Evolutionary conservation across 768 basidiomycete genomes (phyloP), one percentile per base, ranked within the genome.

Genomic region (Russula emetica): DNA sequence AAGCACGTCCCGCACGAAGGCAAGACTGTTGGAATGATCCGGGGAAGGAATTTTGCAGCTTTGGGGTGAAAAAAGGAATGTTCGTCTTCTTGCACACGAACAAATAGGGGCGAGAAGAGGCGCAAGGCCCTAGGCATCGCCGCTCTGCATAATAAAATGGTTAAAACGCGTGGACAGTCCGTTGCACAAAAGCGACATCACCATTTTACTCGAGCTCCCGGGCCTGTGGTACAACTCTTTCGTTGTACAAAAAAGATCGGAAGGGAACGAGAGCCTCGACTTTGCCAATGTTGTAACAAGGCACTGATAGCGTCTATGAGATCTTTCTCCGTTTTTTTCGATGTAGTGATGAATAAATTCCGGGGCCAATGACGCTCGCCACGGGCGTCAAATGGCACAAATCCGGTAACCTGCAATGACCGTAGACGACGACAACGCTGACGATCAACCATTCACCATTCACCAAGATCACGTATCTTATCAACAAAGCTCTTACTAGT

Each of bases 91-190:
- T 83, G 81, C 4, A 88, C 85, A 52, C 90, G 84, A 57, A 95
- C 2, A 83, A 3, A 97, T 80, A 0, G 90, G 86, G 7, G 88
- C 83, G 58, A 92, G 81, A 34, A 85, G 76, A 45, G 89, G 85
- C 16, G 88, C 77, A 50, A n/a, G n/a, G n/a, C n/a, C n/a, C n/a
- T n/a, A 87, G 73, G 68, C 82, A 85, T 18, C 95, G 80, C 14
- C 88, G 82, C 73, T 98, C 94, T 6, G 87, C 84, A 67, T 85
- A 84, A 74, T 90, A 91, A 81, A 92, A 94, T 7, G 86, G 83
- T 0, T 86, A 88, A 69, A 96, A 85, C 32, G 84, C 83, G 59
- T 85, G 82, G 30, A 92, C 73, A 18, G 90, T 77, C 66, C 86
- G 84, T 36, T 82, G 80, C 11, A 80, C 77, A 69, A 86, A 74